A percentile compares a stretch with the other conserved stretches of the same genome.
phyloP scores from a whole-genome alignment of 257 asterid species.

The Lycium ferocissimum region DNA sequence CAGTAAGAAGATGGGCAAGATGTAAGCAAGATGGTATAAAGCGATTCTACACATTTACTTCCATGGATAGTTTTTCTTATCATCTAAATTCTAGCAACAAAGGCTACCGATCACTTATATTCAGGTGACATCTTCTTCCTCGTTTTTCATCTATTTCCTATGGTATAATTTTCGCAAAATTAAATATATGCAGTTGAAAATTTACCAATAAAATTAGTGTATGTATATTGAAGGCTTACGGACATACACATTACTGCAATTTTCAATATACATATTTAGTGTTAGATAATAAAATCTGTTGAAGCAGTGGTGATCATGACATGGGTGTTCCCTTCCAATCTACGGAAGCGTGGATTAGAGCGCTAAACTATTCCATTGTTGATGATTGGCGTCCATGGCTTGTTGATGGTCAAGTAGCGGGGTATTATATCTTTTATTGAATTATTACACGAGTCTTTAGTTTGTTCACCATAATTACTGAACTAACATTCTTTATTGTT shows the following conservation, averaged over 20 bases:
- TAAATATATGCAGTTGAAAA: background rate
- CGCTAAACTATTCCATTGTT: slow-evolving; percentile 19
- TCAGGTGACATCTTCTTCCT: background rate
- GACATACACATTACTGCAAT: too few species aligned
- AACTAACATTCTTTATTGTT: background rate
- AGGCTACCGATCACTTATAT: slow-evolving; percentile 28
- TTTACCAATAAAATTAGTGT: background rate
- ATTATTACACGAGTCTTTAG: too few species aligned
- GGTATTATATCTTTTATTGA: background rate
- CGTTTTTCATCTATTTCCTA: background rate
- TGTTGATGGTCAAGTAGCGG: too few species aligned
- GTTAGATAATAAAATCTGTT: background rate
- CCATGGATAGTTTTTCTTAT: background rate
- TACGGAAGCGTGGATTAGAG: slow-evolving; percentile 16
- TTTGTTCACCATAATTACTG: background rate
- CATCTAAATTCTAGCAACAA: background rate
- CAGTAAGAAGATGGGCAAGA: background rate
- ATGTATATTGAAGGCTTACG: background rate
- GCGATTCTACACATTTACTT: background rate
- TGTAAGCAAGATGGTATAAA: background rate
- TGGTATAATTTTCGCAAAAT: background rate
- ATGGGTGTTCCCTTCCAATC: background rate
- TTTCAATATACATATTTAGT: background rate
- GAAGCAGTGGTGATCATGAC: slow-evolving; percentile 19
- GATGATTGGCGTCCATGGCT: background rate